Evolutionary conservation across 228 moss, liverwort and hornwort genomes (phyloP).

Genomic region (Sphagnum fallax): DNA sequence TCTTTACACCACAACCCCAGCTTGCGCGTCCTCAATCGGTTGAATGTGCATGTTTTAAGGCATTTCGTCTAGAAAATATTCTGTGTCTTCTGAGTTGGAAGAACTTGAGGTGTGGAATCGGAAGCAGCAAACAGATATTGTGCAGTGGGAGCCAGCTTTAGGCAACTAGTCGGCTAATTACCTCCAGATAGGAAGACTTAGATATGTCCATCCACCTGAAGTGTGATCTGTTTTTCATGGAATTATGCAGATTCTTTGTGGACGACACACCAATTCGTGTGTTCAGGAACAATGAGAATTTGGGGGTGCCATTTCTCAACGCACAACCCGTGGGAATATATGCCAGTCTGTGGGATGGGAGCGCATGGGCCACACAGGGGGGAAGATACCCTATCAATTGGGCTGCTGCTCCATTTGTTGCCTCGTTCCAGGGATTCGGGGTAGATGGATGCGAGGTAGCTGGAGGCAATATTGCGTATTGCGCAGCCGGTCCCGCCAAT

Average conservation of each 20-base stretch:
- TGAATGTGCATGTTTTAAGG: no score
- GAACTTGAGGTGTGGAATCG: no score
- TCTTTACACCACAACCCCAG: no score
- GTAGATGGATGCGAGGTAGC: constrained; percentile 50
- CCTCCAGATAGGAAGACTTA: no score
- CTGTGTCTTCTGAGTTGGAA: no score
- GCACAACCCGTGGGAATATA: constrained; percentile 77
- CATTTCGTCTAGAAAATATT: no score
- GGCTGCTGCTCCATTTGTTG: constrained; percentile 67
- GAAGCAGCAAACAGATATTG: no score
- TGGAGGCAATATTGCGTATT: constrained; percentile 19
- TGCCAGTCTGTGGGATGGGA: constrained; percentile 90
- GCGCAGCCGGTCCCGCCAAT: constrained; percentile 30
- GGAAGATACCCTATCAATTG: constrained; percentile 74
- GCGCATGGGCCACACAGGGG: constrained; percentile 91
- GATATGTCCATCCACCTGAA: no score
- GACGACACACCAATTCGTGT: constrained; percentile 84
- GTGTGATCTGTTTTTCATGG: no score
- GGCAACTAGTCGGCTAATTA: no score
- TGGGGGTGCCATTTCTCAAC: constrained; percentile 48
- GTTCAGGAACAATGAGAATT: constrained; percentile 35
- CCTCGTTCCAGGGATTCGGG: constrained; percentile 57
- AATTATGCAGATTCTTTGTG: constrained; percentile 61
- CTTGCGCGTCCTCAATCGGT: no score
- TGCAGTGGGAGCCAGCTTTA: no score